phyloP scores from a whole-genome alignment of 2,329 filamentous ascomycete genomes.

The Fusarium secorum region DNA sequence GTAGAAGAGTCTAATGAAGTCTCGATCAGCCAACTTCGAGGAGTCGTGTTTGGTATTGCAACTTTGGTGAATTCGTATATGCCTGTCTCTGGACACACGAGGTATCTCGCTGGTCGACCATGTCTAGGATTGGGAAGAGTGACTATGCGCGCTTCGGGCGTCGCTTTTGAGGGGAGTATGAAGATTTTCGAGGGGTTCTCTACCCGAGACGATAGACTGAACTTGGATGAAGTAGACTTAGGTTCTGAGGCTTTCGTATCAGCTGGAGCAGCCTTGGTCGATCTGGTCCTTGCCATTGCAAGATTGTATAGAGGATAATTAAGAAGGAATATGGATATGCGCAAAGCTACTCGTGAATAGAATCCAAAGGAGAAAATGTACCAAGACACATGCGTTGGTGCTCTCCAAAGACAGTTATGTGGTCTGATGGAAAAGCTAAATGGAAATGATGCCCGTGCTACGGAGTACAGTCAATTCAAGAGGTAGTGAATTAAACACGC shows the following conservation, averaged over 20 bases:
- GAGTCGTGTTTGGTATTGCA: constrained; percentile 59
- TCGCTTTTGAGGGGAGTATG: constrained; percentile 65
- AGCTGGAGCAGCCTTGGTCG: constrained; percentile 48
- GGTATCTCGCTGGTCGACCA: constrained; percentile 63
- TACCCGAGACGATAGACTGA: constrained; percentile 51
- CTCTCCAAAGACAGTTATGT: background rate
- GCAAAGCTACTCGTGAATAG: background rate
- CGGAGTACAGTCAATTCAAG: background rate
- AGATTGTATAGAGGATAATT: background rate
- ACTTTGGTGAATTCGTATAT: constrained; percentile 72
- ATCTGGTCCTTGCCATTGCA: constrained; percentile 60
- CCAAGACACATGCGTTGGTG: background rate
- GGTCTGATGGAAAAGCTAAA: background rate
- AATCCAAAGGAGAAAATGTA: background rate
- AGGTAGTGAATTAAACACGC: constrained; percentile 20
- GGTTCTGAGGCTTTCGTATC: constrained; percentile 41
- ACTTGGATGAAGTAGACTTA: constrained; percentile 48
- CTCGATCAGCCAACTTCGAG: constrained; percentile 70
- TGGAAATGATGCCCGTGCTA: background rate
- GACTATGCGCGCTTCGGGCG: constrained; percentile 63
- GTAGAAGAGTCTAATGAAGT: constrained; percentile 21
- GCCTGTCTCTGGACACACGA: constrained; percentile 67
- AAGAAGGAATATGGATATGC: background rate
- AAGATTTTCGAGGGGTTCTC: constrained; percentile 63
- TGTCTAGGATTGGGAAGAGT: constrained; percentile 68